phyloP scores from a whole-genome alignment of 164 flowering plant species.

The Aristolochia californica region DNA sequence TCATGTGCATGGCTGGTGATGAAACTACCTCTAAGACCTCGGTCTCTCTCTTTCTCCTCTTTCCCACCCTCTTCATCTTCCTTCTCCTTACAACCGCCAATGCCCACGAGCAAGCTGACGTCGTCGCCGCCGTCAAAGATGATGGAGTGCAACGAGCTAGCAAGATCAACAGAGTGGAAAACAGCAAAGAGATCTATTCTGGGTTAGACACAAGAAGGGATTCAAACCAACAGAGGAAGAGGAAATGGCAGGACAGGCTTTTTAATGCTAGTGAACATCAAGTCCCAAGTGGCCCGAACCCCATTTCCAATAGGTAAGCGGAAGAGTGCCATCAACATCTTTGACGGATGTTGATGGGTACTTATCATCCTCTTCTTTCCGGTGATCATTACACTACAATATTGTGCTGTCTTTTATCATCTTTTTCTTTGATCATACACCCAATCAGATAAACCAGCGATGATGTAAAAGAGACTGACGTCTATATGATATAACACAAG shows the following conservation, averaged over 20 bases:
- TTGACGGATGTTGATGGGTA: no score
- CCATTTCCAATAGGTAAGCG: constrained; percentile 36
- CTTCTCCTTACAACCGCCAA: neutral
- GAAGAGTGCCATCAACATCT: no score
- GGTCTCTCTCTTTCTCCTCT: neutral
- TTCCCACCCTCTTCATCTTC: constrained; percentile 1
- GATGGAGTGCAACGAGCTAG: constrained; percentile 4
- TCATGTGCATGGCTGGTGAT: constrained; percentile 52
- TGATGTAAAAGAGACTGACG: no score
- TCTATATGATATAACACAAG: no score
- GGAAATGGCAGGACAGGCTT: neutral
- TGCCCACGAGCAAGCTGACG: neutral
- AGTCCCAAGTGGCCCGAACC: constrained; percentile 87
- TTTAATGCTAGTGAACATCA: constrained; percentile 55
- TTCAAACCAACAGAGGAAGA: neutral
- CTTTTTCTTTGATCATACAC: neutral
- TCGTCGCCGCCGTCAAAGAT: constrained; percentile 1
- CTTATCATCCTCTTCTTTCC: neutral
- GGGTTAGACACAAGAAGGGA: neutral
- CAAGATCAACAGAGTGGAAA: neutral
- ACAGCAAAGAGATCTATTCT: neutral
- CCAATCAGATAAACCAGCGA: no score
- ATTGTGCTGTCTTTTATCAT: neutral
- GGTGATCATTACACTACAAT: neutral
- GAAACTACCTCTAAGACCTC: constrained; percentile 1